Conservation (phyloP, 73 alveolate species). For the Paramecium biaurelia region DNA sequence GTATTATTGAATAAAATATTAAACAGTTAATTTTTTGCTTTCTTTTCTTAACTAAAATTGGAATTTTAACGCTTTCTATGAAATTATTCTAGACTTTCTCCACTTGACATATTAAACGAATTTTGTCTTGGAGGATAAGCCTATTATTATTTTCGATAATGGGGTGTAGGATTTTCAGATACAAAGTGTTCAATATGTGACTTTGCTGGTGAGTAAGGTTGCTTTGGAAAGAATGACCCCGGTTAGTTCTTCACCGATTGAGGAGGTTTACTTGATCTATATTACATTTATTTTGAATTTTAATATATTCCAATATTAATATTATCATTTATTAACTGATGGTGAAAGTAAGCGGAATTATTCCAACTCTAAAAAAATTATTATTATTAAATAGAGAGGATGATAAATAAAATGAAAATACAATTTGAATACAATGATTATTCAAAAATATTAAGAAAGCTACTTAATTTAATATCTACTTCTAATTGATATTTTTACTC, state of each 20-base stretch:
- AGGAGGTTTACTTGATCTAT: conserved; percentile 1
- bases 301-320: neutral
- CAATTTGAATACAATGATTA: neutral
- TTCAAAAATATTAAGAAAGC: neutral
- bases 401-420: neutral
- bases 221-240: conserved; percentile 7
- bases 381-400: neutral
- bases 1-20: neutral
- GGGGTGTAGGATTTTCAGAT: conserved; percentile 22
- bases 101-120: neutral
- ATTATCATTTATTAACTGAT: neutral
- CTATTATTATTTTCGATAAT: neutral
- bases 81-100: neutral
- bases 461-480: neutral
- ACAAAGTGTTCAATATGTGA: conserved; percentile 1
- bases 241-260: conserved; percentile 17
- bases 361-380: neutral
- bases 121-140: conserved; percentile 11
- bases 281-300: neutral
- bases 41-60: conserved; percentile 35
- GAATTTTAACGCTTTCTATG: conserved; percentile 26
- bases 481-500: neutral
- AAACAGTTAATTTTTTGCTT: neutral
- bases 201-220: conserved; percentile 44
- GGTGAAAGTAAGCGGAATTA: neutral